Conservation (phyloP, 495 filamentous ascomycete species). For the Acidiella bohemica region DNA sequence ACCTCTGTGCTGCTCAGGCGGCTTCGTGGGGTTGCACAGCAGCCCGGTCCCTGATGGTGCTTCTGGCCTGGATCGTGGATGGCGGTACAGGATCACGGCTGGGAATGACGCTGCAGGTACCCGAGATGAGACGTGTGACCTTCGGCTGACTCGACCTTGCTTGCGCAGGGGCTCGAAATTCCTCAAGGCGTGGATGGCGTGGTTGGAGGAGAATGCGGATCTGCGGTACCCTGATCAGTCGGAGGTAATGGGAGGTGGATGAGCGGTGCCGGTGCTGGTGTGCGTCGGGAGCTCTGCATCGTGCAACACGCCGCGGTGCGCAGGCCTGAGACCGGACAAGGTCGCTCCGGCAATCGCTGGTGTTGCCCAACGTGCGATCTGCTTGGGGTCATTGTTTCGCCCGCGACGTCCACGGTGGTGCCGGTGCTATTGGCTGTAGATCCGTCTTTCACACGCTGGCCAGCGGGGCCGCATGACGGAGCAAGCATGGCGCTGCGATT, state of each 20-base stretch:
- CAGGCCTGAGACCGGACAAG: too few relatives aligned
- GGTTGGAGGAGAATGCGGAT: constrained; percentile 72
- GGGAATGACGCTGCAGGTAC: constrained; percentile 3
- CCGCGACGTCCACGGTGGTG: too few relatives aligned
- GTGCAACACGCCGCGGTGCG: too few relatives aligned
- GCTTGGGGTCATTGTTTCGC: too few relatives aligned
- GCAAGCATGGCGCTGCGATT: too few relatives aligned
- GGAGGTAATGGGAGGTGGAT: constrained; percentile 11
- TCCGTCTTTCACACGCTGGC: too few relatives aligned
- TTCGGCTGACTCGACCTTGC: constrained; percentile 6
- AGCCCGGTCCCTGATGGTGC: not conserved
- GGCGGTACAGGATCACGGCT: not conserved
- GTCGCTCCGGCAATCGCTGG: too few relatives aligned
- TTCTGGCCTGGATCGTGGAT: not conserved
- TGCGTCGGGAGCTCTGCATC: too few relatives aligned
- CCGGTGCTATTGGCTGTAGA: too few relatives aligned
- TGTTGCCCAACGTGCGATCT: too few relatives aligned
- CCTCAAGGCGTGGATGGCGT: constrained; percentile 79
- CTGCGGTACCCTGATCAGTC: constrained; percentile 63
- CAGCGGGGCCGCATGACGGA: too few relatives aligned
- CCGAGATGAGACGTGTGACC: not conserved
- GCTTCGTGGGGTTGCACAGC: not conserved
- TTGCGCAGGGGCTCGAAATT: constrained; percentile 58
- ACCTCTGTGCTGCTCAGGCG: too few relatives aligned
- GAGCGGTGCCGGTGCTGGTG: not conserved